Conservation (phyloP, 2,329 filamentous ascomycete species). For the Aspergillus luchuensis region DNA sequence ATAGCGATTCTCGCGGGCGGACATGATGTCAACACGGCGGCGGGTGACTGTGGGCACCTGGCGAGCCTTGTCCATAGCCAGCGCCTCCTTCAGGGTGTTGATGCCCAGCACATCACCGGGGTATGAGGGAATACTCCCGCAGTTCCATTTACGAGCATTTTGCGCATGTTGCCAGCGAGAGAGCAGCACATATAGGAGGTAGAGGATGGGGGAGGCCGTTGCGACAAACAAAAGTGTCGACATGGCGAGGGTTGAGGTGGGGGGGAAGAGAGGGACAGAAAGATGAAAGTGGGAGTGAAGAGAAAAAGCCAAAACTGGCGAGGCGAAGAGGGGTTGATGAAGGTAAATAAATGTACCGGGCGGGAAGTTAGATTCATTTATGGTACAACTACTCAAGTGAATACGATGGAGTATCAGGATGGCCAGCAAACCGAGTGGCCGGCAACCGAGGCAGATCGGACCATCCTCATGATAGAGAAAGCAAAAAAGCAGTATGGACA, state of each 20-base stretch:
- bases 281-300: no score
- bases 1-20: conserved; percentile 26
- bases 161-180: conserved; percentile 30
- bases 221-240: conserved; percentile 25
- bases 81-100: conserved; percentile 23
- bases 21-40: conserved; percentile 24
- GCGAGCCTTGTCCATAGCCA: conserved; percentile 30
- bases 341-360: no score
- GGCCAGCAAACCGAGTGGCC: background rate
- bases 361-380: no score
- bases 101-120: conserved; percentile 34
- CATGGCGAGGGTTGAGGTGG: conserved; percentile 15
- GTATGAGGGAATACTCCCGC: conserved; percentile 26
- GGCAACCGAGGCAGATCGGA: background rate
- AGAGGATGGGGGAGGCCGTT: conserved; percentile 27
- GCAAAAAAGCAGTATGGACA: background rate
- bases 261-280: background rate
- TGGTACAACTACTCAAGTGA: no score
- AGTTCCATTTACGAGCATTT: conserved; percentile 29
- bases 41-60: conserved; percentile 24
- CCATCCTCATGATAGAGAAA: background rate
- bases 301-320: background rate
- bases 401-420: background rate
- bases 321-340: no score
- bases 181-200: conserved; percentile 26